Percentiles rank a stretch among this genome's conserved stretches.
phyloP scores from a whole-genome alignment of 2,329 filamentous ascomycete genomes.

The Venturia pyrina region DNA sequence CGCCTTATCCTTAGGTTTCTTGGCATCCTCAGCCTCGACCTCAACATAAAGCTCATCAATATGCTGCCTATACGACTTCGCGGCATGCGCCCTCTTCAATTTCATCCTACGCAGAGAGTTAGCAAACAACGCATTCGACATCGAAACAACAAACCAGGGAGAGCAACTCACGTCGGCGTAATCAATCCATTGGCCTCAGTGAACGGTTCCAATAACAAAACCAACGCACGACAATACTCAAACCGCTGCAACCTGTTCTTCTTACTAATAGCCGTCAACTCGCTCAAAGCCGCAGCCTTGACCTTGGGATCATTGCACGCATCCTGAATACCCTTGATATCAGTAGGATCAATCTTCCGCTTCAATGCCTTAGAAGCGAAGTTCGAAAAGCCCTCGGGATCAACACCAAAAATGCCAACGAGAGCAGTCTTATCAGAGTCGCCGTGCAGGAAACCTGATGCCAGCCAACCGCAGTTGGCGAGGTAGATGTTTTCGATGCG shows the following conservation, averaged over 20 bases:
- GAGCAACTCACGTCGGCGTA: conserved; percentile 67
- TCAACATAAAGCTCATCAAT: conserved; percentile 54
- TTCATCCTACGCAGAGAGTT: conserved; percentile 44
- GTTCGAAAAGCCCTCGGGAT: conserved; percentile 71
- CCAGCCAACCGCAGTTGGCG: conserved; percentile 66
- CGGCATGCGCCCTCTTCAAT: conserved; percentile 59
- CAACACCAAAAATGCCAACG: conserved; percentile 79
- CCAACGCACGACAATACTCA: conserved; percentile 66
- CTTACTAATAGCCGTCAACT: conserved; percentile 68
- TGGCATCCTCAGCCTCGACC: conserved; percentile 22
- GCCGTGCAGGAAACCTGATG: conserved; percentile 81
- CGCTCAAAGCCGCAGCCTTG: conserved; percentile 62
- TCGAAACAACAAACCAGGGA: neutral
- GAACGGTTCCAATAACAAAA: conserved; percentile 80
- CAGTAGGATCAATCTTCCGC: conserved; percentile 51
- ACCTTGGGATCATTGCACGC: conserved; percentile 62
- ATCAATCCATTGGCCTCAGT: conserved; percentile 84
- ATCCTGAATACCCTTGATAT: conserved; percentile 56
- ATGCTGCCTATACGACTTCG: conserved; percentile 48
- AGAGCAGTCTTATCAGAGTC: conserved; percentile 73
- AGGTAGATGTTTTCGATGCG: conserved; percentile 92
- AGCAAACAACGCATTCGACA: conserved; percentile 15
- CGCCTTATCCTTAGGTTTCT: conserved; percentile 1
- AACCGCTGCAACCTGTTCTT: conserved; percentile 87
- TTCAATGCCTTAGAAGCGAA: conserved; percentile 72